A percentile compares a stretch with the other conserved stretches of the same genome.
Conservation (phyloP, 805 yeast species). For the Saccharomyces kudriavzevii region DNA sequence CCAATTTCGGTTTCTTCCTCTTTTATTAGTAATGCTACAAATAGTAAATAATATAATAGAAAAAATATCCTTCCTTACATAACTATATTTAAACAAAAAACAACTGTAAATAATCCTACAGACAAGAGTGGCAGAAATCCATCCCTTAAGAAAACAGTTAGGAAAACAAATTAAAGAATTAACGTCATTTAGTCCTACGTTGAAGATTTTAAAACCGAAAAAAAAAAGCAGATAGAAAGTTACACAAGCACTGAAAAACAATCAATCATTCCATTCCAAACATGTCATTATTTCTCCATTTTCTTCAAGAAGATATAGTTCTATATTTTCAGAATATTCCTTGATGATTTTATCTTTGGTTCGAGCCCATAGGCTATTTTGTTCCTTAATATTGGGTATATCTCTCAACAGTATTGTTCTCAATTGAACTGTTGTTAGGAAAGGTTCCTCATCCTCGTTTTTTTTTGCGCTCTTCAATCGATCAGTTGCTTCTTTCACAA, state of each 20-base stretch:
- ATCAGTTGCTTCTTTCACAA: slow-evolving; percentile 39
- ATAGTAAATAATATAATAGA: neutral
- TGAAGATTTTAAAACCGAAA: neutral
- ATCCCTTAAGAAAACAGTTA: neutral
- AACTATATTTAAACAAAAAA: neutral
- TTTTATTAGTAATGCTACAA: neutral
- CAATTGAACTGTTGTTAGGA: slow-evolving; percentile 58
- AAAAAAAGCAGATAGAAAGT: neutral
- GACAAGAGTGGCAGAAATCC: neutral
- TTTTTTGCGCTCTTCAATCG: slow-evolving; percentile 42
- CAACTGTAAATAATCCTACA: neutral
- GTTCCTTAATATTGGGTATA: slow-evolving; percentile 14
- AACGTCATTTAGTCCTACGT: neutral
- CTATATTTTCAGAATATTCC: slow-evolving; percentile 46
- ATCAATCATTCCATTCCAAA: slow-evolving; percentile 64
- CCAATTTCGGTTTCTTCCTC: neutral
- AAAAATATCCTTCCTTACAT: neutral
- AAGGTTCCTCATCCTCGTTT: slow-evolving; percentile 32
- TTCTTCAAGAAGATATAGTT: slow-evolving; percentile 52
- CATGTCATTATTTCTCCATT: slow-evolving; percentile 79
- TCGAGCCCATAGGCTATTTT: slow-evolving; percentile 47
- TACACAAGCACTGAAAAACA: neutral
- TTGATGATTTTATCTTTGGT: slow-evolving; percentile 47
- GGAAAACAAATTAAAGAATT: neutral
- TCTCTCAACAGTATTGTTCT: slow-evolving; percentile 48